Evolutionary conservation across 1,139 yeast species (phyloP), one percentile per base, ranked within the genome.

Genomic region (Diutina mesorugosa): DNA sequence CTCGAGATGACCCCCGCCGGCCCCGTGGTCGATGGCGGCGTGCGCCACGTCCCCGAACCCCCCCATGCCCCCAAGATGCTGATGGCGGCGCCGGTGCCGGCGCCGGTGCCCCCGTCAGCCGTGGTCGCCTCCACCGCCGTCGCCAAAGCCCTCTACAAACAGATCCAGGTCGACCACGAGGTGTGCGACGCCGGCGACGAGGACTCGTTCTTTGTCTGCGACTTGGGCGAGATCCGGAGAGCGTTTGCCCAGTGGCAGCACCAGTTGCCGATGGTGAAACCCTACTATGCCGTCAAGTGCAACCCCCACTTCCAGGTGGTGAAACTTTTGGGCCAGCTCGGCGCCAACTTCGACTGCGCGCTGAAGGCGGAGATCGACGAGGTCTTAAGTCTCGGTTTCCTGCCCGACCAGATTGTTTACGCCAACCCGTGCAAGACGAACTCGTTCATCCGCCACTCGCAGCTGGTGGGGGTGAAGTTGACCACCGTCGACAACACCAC

Each of bases 381-480:
- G 56, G 79, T 90, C 57, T 74, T 89, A 62, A 67, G 72, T 41
- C 68, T 84, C 60, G 93, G 91, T 14, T 81, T 85, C 58, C 72
- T 72, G 59, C 79, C 95, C 12, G 69, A 76, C 18, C 77, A 89
- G 64, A 87, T 93, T 65, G 80, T 93, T 59, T 93, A 89, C 71
- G 98, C 98, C 41, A 90, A 93, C 66, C 97, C 99, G 28, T 89
- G 97, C 71, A 93, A 93, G 72, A 85, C 93, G 51, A 79, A 83
- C 58, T 87, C 96, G 45, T 89, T 84, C 64, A 74, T 93, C 60
- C 79, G 95, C 64, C 86, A 77, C 67, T 95, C 98, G 1, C 69
- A 76, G 28, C 67, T 72, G 28, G 66, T 69, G 38, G 73, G 76
- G 16, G 86, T 93, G 58, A 71, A 76, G 60, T 76, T 87, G 70